Base-by-base conservation (phyloP, 192 early-diverging fungal genomes). In the Chytriomyces sp. region DNA sequence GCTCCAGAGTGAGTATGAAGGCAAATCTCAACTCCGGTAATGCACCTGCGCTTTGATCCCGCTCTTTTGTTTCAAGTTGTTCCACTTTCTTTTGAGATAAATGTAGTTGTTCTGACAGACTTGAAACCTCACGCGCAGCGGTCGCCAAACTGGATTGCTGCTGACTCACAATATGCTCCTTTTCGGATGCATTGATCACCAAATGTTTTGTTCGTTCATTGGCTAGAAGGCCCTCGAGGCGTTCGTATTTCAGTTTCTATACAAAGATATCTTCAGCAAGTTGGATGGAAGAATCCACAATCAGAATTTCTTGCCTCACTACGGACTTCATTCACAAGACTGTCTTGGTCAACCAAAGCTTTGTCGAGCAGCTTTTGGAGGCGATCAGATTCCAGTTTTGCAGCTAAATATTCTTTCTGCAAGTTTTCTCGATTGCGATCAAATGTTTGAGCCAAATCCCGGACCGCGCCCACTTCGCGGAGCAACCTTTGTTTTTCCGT, bases 141-240 rank as follows among this genome's bases (percentile, higher is more conserved):
- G 53, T 26, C 12, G 66, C 41, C 10, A 68, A 33, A 56, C 66
- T 68, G 17, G 66, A 40, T 31, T 31, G 36, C 40, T 68, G 66
- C 17, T 68, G 66, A n/a, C 36, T 34, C 52, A 55, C 53, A 2
- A 68, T 7, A 28, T 26, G 57, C 14, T 58, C 73, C 2, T 28
- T 10, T 58, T 69, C 74, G 30, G 73, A 65, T 44, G 54, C 41
- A 62, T 86, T 80, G 6, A 72, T 57, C 14, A 84, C 72, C 22
- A 86, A 78, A 67, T 81, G 76, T 17, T 74, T 70, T 17, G 83
- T 82, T 5, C 85, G 39, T 58, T 86, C 85, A 5, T 63, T n/a
- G 0, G 64, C 67, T 33, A 86, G 49, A 14, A 86, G 61, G 8
- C 77, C 70, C 65, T 86, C 85, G 4, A 86, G 52, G 25, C 80